Evolutionary conservation across 2,329 filamentous ascomycete genomes (phyloP).

Genomic region (Bipolaris gigantea): DNA sequence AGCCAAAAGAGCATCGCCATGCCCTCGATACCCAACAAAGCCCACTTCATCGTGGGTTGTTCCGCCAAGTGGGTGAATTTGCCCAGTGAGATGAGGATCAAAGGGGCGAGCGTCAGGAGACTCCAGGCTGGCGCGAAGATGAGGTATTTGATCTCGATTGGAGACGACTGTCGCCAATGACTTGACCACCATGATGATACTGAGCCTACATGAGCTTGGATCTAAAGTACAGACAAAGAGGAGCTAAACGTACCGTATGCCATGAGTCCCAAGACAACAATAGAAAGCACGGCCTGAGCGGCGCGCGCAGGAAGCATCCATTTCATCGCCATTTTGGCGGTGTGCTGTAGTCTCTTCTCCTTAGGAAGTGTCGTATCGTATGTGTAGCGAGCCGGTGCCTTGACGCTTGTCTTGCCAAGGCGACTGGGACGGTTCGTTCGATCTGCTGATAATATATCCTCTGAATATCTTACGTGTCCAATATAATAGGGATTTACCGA

Average conservation of each 20-base stretch:
- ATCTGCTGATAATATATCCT: not conserved
- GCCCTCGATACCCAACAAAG: slow-evolving; percentile 66
- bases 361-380: not conserved
- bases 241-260: slow-evolving; percentile 61
- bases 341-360: not conserved
- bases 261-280: slow-evolving; percentile 75
- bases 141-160: slow-evolving; percentile 71
- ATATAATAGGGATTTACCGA: not conserved
- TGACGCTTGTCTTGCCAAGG: not conserved
- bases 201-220: slow-evolving; percentile 31
- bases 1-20: slow-evolving; percentile 90
- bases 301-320: slow-evolving; percentile 66
- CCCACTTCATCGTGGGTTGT: slow-evolving; percentile 59
- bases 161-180: slow-evolving; percentile 57
- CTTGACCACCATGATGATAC: slow-evolving; percentile 59
- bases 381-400: not conserved
- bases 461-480: too few species aligned
- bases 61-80: slow-evolving; percentile 50
- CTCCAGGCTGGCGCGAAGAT: slow-evolving; percentile 81
- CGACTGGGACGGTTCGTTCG: not conserved
- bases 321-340: slow-evolving; percentile 52
- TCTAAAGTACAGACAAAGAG: not conserved
- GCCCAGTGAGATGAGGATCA: slow-evolving; percentile 64
- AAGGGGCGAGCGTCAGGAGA: slow-evolving; percentile 65
- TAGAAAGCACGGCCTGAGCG: slow-evolving; percentile 66